Evolutionary conservation across 805 yeast genomes (phyloP), one percentile per base, ranked within the genome.

Genomic region (Wickerhamia fluorescens): DNA sequence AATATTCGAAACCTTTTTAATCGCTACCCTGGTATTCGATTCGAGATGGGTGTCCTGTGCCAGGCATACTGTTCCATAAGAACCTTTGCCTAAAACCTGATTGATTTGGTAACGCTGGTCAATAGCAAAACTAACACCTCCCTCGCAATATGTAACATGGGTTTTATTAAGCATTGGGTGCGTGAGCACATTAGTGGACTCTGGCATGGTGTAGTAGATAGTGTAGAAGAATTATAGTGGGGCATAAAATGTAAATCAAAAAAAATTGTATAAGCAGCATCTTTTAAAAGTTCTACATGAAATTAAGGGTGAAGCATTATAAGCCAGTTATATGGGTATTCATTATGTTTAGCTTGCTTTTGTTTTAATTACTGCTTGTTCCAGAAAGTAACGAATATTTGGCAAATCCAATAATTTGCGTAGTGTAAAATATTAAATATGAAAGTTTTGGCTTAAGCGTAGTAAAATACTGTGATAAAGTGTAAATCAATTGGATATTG

Each of bases 21-120:
- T 78, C 6, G 96, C 96, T 10, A 87, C 52, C 15, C 44, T 44
- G 22, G 26, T 26, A 10, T 16, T 8, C 15, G 22, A 32, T 12
- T 24, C 25, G 9, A 65, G 41, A 22, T 58, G 52, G n/a, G 58
- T 41, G 44, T 78, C 85, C 6, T 68, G 37, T 0, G 89, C 94
- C 3, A 84, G 74, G 40, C 92, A 83, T 4, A 86, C 95, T 0
- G 78, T 73, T 1, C 95, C 95, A 49, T 86, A 86, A 0, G 94
- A 78, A 0, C 95, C 95, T 46, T 78, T 78, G 0, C 95, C 95
- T 30, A 86, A 61, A 2, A 78, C 61, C 21, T 65, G 61, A 15
- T 66, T 53, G 10, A 83, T 60, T 29, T 68, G 61, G 51, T 83
- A 85, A 21, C 83, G 57, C 2, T 66, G 51, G 36, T 80, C 78